Evolutionary conservation across 257 asterid genomes (phyloP), one percentile per base, ranked within the genome.

Genomic region (Avicennia marina): DNA sequence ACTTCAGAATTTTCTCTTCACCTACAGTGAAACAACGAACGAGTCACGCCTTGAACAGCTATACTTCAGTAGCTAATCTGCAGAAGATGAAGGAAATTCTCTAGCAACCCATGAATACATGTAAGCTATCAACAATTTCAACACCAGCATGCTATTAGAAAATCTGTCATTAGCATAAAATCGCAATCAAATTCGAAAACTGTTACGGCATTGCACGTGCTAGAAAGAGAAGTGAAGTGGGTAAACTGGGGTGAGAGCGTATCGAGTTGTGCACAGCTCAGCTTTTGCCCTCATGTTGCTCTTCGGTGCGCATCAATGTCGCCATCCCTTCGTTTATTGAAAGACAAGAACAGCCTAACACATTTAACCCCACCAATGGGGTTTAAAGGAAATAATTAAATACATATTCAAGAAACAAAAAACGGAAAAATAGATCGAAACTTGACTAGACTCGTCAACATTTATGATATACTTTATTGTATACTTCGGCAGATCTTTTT

Each of bases 231-330:
- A 13, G 5, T 2, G 26, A 43, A 26, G 12, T 56, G 50, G 61
- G 53, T 54, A n/a, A n/a, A 26, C 47, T 7, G 51, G 38, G 43
- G 2, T 6, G 57, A 32, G 26, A 20, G 70, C 50, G 76, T 34
- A 64, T 49, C 68, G 72, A 77, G 81, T 77, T 77, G 85, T 24
- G 53, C 56, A 75, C 78, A 75, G 85, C 81, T 75, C 72, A 81
- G 64, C 67, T 53, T 34, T 68, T 47, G 39, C 68, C 58, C 43
- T 58, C 67, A 55, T 63, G 41, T 29, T 55, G 22, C 44, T 68
- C 57, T 56, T 63, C 63, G 41, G 63, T 60, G 59, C 16, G 52
- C 36, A 54, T 61, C 31, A 61, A 47, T 66, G 75, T 73, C 72
- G 15, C 47, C 69, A 61, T 72, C 63, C 56, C 16, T 53, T n/a